Evolutionary conservation across 108 stramenopile species (phyloP), one percentile per base, ranked within the genome.

Genomic region (Fistulifera pelliculosa): DNA sequence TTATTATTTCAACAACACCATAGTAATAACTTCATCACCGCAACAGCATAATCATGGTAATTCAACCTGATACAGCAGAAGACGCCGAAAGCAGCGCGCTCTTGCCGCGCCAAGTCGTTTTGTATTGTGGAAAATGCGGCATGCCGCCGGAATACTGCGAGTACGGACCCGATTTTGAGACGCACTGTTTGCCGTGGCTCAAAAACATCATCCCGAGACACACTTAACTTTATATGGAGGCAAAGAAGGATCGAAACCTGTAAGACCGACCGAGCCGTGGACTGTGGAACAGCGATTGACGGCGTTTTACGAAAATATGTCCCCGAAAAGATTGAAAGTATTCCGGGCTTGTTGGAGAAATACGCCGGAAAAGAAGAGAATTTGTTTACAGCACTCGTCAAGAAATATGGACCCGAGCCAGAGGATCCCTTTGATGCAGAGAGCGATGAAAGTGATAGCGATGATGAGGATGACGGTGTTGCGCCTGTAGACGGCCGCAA

Each of bases 111-210:
- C 47, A 28, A 17, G 27, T 57, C 10, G 71, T 88, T 41, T 27
- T 87, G n/a, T 98, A 98, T 62, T 98, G 97, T 65, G 75, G 71
- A 15, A 71, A 80, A 27, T 95, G 94, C 70, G 90, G 94, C 17
- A 86, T 96, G 77, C 97, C 97, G 27, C 93, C 94, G 6, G 95
- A 98, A 65, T 98, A 94, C 55, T 96, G 94, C 69, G 88, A 93
- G 56, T 96, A 87, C 70, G 88, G 94, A 17, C 89, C 94, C 13
- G 92, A 93, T 47, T 95, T 71, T 57, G 91, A 94, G 59, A 70
- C 80, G 0, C 80, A 85, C 47, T 93, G 86, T 61, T 38, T 62
- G 41, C 86, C 86, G 13, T 88, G 84, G 84, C 64, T 89, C 12
- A 68, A 76, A 74, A 79, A 24, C 54, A 73, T 15, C 79, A 87